A percentile compares a stretch with the other conserved stretches of the same genome.
Evolutionary conservation across 192 early-diverging fungal species (phyloP).

Genomic region (Umbelopsis sp.): DNA sequence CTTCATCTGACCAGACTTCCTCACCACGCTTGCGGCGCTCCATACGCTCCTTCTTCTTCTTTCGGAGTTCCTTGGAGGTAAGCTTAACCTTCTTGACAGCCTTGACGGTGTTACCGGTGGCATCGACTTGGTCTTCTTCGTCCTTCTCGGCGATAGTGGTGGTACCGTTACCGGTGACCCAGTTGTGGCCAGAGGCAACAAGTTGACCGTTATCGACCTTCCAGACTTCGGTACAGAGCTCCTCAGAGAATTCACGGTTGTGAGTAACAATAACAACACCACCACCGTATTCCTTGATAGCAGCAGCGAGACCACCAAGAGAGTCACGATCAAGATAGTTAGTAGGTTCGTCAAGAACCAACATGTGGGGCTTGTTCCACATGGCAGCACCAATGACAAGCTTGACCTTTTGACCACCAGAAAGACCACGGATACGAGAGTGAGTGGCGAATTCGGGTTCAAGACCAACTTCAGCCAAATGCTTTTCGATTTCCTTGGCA

Average conservation of each 20-base stretch:
- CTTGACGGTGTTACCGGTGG: constrained; percentile 77
- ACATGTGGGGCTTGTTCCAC: constrained; percentile 89
- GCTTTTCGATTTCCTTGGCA: constrained; percentile 66
- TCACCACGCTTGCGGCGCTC: constrained; percentile 59
- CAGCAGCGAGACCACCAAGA: constrained; percentile 65
- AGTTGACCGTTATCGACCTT: constrained; percentile 65
- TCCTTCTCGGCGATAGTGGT: constrained; percentile 50
- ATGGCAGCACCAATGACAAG: constrained; percentile 82
- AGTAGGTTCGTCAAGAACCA: constrained; percentile 90
- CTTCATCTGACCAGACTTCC: constrained; percentile 51
- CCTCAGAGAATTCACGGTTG: constrained; percentile 79
- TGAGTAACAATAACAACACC: constrained; percentile 85
- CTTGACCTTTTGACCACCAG: constrained; percentile 86
- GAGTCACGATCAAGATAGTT: constrained; percentile 69
- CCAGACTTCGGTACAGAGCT: constrained; percentile 76
- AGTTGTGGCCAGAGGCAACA: constrained; percentile 51
- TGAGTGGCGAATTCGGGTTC: constrained; percentile 76
- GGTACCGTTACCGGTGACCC: constrained; percentile 52
- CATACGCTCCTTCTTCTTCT: constrained; percentile 62
- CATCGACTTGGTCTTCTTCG: constrained; percentile 57
- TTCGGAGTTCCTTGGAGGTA: constrained; percentile 52
- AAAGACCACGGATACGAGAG: constrained; percentile 67
- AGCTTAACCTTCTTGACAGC: constrained; percentile 63
- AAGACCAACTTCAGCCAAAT: constrained; percentile 75
- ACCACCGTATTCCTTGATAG: constrained; percentile 77